Base-by-base conservation (phyloP, 345 rosid genomes). In the Lagerstroemia speciosa region DNA sequence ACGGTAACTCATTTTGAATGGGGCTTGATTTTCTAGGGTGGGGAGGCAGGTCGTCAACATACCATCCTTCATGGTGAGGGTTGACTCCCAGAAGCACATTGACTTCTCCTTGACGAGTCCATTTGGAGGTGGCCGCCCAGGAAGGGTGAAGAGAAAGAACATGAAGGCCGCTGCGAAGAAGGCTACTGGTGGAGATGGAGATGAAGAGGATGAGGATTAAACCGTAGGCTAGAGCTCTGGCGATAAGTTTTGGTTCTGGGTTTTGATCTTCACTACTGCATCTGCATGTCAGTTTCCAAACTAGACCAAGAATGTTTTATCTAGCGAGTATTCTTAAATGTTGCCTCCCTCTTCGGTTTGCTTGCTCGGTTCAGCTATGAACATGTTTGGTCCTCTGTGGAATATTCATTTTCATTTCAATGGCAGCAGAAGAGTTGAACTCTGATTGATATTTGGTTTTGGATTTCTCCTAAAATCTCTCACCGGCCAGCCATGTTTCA, bases 91-190 rank as follows among this genome's bases (percentile, higher is more conserved):
- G 62, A 83, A 81, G 73, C 87, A 83, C 70, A 75, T 83, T 1
- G 84, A 79, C 65, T 81, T 83, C 81, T 78, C 84, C 16, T 70
- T 81, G 4, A 83, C 81, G 2, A 83, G 87, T 31, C 83, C 84
- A 2, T 75, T 83, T 0, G 80, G 80, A 6, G 83, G 81, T 29
- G 84, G 81, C 0, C 81, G 84, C 14, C 82, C 85, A 12, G 87
- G 85, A 53, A 75, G 87, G 58, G 85, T 84, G 75, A 84, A 81
- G 85, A 73, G 85, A 74, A 84, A 34, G 85, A 82, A 79, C 79
- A 72, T 57, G 65, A 82, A 63, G 71, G 79, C 85, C 6, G 80
- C 87, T 41, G 67, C 82, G 36, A 84, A 79, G 80, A 84, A 79
- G 80, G 79, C 80, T 34, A 65, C 82, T 22, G 87, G 85, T 24